Conservation (phyloP, 2,329 filamentous ascomycete genomes). For the Amphichorda felina region DNA sequence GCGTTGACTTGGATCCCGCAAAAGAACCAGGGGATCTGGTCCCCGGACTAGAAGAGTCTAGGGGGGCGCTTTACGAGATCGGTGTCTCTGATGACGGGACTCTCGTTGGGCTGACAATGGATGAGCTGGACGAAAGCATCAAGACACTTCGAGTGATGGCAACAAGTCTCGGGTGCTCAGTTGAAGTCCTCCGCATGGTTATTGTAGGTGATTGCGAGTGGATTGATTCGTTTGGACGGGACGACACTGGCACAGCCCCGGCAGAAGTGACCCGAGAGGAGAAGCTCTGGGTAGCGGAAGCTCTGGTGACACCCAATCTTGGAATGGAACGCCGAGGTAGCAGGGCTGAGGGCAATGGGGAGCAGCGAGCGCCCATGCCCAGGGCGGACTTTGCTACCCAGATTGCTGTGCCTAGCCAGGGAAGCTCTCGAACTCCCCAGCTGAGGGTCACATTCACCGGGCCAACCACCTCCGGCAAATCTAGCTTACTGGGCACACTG, state of each 20-base stretch:
- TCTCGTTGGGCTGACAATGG: constrained; percentile 74
- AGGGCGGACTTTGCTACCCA: not conserved
- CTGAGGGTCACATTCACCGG: constrained; percentile 80
- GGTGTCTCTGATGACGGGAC: constrained; percentile 91
- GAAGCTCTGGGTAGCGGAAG: constrained; percentile 80
- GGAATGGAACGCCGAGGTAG: constrained; percentile 18
- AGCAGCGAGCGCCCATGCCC: not conserved
- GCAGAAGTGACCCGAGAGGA: constrained; percentile 20
- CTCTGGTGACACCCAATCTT: constrained; percentile 67
- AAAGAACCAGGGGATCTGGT: constrained; percentile 45
- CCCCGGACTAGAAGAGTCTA: constrained; percentile 81
- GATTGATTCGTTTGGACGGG: constrained; percentile 32
- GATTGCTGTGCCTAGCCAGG: constrained; percentile 20
- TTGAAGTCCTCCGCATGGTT: constrained; percentile 72
- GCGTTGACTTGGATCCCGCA: constrained; percentile 27
- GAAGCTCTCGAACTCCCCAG: constrained; percentile 54
- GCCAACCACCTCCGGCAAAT: constrained; percentile 85
- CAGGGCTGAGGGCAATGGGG: constrained; percentile 1
- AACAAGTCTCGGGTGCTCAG: constrained; percentile 75
- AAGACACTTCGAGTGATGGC: constrained; percentile 83
- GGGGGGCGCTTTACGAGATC: constrained; percentile 90
- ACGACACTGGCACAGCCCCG: constrained; percentile 11
- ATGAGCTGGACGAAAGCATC: constrained; percentile 88
- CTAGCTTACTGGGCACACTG: constrained; percentile 76
- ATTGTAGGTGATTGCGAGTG: constrained; percentile 78